phyloP scores from a whole-genome alignment of 2,329 filamentous ascomycete species.

The Lecanicillium sp. region DNA sequence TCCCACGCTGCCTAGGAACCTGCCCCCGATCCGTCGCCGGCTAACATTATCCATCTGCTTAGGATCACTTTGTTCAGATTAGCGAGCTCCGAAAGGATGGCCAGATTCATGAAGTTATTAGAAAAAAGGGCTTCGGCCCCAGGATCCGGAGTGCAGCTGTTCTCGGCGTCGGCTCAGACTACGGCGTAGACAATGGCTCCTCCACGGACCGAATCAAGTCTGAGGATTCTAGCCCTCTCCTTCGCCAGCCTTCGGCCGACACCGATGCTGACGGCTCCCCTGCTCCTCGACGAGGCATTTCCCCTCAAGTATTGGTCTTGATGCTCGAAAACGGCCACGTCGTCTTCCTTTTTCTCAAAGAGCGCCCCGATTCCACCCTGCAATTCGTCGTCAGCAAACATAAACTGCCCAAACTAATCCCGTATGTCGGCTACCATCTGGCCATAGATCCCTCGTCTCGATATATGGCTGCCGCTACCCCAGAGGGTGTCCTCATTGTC shows the following conservation, averaged over 20 bases:
- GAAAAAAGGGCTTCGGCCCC: constrained; percentile 71
- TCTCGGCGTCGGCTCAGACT: constrained; percentile 52
- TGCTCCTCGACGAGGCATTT: constrained; percentile 24
- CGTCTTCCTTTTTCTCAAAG: constrained; percentile 67
- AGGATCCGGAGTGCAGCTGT: constrained; percentile 74
- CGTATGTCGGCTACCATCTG: constrained; percentile 58
- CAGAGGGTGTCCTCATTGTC: constrained; percentile 64
- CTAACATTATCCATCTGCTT: constrained; percentile 13
- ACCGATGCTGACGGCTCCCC: background rate
- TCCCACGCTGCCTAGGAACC: background rate
- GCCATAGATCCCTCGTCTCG: constrained; percentile 72
- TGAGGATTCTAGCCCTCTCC: constrained; percentile 35
- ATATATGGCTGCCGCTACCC: constrained; percentile 63
- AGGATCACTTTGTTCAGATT: constrained; percentile 77
- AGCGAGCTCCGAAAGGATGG: constrained; percentile 65
- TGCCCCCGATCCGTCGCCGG: background rate
- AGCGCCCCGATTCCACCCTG: constrained; percentile 35
- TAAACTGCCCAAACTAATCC: constrained; percentile 52
- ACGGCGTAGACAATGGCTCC: constrained; percentile 19
- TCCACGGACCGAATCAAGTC: constrained; percentile 26
- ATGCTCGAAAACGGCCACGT: constrained; percentile 67
- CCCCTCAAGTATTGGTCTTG: constrained; percentile 76
- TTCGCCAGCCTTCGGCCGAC: constrained; percentile 24
- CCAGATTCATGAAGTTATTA: constrained; percentile 68
- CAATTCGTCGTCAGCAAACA: constrained; percentile 58